Evolutionary conservation across 768 basidiomycete genomes (phyloP), one percentile per base, ranked within the genome.

Genomic region (Mrakia gelida): DNA sequence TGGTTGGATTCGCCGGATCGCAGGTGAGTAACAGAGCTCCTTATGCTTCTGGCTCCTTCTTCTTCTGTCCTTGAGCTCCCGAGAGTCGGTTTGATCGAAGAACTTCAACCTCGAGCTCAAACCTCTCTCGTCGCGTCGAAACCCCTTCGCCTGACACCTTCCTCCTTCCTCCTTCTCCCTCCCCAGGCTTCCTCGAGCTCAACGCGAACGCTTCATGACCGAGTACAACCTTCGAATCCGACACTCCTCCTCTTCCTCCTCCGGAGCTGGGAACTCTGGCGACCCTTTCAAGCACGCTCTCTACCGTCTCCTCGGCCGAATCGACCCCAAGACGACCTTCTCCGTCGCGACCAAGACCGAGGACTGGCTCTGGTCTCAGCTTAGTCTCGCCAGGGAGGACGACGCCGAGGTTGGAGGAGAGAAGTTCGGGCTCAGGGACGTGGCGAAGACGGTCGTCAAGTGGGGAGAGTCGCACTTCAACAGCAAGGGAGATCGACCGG

Each of bases 321-420:
- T 96, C 73, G 97, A 99, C 81, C 90, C 94, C 1, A 87, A 92
- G 76, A 88, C 94, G 70, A 91, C 89, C 81, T 90, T 95, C 3
- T 89, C 90, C 59, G 94, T 98, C 7, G 98, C 95, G 0, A 88
- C 89, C 15, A 95, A 95, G 0, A 95, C 93, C 2, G 97, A 98
- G 83, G 97, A 99, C 84, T 99, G 96, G 96, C 86, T 98, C 52
- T 99, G 96, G 96, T 91, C 95, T 87, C 95, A 99, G 85, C 88
- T 98, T 21, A 88, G 91, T 1, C 92, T 98, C 89, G 92, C 86
- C 9, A 87, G 92, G 0, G 93, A 97, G 75, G 79, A 62, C 45
- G 76, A 92, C 16, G 89, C 89, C 63, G 71, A 43, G 21, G 62
- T 54, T 7, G 91, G 49, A 91, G 73, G 80, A n/a, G 85, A 86